A percentile compares a stretch with the other conserved stretches of the same genome.
Evolutionary conservation across 176 grass and related monocot species (phyloP).

Genomic region (Triticum urartu): DNA sequence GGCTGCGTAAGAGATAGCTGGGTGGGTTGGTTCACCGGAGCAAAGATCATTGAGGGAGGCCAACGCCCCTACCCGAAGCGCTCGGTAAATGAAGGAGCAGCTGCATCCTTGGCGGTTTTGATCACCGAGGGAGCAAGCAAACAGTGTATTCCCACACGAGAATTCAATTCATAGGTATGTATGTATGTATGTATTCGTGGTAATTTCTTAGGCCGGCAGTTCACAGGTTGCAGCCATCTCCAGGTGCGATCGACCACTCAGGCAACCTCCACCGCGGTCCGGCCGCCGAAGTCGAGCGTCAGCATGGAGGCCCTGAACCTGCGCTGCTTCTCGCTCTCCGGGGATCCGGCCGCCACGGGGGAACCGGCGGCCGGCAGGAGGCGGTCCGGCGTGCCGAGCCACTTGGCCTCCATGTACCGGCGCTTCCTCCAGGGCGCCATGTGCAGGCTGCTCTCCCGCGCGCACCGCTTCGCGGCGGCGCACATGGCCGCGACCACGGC

Average conservation of each 20-base stretch:
- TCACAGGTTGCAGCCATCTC: neutral
- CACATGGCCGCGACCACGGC: slow-evolving; percentile 59
- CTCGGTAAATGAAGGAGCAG: neutral
- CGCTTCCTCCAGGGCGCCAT: slow-evolving; percentile 82
- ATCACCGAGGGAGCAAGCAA: no score
- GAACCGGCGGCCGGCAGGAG: neutral
- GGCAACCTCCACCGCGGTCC: slow-evolving; percentile 36
- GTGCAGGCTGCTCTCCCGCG: slow-evolving; percentile 75
- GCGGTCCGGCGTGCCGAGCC: slow-evolving; percentile 55
- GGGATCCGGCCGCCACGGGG: neutral
- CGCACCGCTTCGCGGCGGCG: slow-evolving; percentile 66
- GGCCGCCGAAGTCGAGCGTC: slow-evolving; percentile 56
- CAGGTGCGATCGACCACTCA: neutral
- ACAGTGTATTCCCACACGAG: no score
- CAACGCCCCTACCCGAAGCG: no score
- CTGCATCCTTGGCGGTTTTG: neutral
- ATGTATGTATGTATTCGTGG: neutral
- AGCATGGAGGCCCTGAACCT: slow-evolving; percentile 70
- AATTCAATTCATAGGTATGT: no score
- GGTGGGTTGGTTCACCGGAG: no score
- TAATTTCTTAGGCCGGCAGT: neutral
- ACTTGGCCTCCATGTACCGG: slow-evolving; percentile 82
- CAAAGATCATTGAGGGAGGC: no score
- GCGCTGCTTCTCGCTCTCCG: slow-evolving; percentile 10
- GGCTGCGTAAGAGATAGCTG: no score